Evolutionary conservation across 371 early-diverging fungal genomes (phyloP).

Genomic region (Mortierella sp.): DNA sequence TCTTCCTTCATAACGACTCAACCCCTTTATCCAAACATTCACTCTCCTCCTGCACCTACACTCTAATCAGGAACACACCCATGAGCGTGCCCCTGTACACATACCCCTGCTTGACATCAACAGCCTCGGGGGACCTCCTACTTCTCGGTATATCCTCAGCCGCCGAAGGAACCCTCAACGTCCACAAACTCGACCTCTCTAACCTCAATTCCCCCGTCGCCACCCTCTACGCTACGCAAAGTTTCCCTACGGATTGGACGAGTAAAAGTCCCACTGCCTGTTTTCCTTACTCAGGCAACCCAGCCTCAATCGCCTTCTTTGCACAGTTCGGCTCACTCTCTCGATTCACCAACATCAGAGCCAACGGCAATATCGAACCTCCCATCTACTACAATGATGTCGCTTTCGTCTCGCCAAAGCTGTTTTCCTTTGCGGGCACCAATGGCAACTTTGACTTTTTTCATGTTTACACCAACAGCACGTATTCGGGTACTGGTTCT

Average conservation of each 20-base stretch:
- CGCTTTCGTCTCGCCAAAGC: constrained; percentile 22
- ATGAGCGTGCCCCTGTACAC: constrained; percentile 21
- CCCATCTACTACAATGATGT: neutral
- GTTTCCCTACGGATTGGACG: constrained; percentile 2
- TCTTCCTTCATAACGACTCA: neutral
- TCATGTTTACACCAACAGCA: constrained; percentile 22
- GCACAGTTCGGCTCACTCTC: constrained; percentile 34
- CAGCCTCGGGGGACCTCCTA: constrained; percentile 1
- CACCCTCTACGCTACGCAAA: constrained; percentile 15
- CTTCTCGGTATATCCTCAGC: constrained; percentile 30
- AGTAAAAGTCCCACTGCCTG: constrained; percentile 29
- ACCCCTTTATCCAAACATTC: too few species aligned
- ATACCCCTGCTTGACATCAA: constrained; percentile 18
- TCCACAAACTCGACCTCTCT: constrained; percentile 23
- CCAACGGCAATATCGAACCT: constrained; percentile 33
- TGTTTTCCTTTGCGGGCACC: constrained; percentile 22
- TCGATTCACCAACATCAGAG: constrained; percentile 28
- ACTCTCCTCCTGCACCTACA: neutral
- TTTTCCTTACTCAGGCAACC: constrained; percentile 13
- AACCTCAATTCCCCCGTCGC: constrained; percentile 36
- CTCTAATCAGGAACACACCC: too few species aligned
- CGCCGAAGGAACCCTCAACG: constrained; percentile 25
- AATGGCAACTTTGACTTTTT: constrained; percentile 27
- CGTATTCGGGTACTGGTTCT: neutral
- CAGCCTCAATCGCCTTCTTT: constrained; percentile 9